Conservation (phyloP, 2,329 filamentous ascomycete species). For the Paecilomyces sp. region DNA sequence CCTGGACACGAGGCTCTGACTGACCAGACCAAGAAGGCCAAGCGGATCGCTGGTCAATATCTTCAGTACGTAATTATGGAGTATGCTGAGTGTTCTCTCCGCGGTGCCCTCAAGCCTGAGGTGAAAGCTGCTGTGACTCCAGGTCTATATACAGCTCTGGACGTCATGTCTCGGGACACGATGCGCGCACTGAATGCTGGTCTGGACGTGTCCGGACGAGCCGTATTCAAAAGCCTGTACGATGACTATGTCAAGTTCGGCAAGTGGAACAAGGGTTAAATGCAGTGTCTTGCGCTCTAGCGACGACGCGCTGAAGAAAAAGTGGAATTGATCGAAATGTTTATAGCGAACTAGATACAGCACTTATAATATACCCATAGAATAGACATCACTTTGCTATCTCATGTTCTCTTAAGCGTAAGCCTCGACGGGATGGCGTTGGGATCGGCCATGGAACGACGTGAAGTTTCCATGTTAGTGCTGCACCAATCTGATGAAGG, state of each 20-base stretch:
- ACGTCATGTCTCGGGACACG: constrained; percentile 44
- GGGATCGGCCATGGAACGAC: no score
- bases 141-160: constrained; percentile 46
- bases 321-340: neutral
- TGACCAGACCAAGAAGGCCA: constrained; percentile 54
- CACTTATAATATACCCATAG: neutral
- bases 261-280: constrained; percentile 40
- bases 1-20: constrained; percentile 42
- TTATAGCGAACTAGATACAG: neutral
- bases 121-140: constrained; percentile 47
- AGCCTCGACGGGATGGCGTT: no score
- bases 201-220: constrained; percentile 45
- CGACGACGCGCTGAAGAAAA: neutral
- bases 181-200: constrained; percentile 46
- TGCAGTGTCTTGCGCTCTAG: neutral
- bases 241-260: constrained; percentile 45
- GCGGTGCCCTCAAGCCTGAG: constrained; percentile 41
- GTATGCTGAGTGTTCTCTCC: constrained; percentile 49
- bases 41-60: constrained; percentile 51
- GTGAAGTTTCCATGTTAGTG: no score
- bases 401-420: no score
- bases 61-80: constrained; percentile 51
- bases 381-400: neutral
- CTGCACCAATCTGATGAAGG: no score
- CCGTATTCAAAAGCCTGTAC: constrained; percentile 47